Percentiles rank a stretch among this genome's conserved stretches.
These are phyloP conservation scores for Solanum raphanifolium DNA, from an alignment of 257 asterid species.

Conservation along the genomic window DNA sequence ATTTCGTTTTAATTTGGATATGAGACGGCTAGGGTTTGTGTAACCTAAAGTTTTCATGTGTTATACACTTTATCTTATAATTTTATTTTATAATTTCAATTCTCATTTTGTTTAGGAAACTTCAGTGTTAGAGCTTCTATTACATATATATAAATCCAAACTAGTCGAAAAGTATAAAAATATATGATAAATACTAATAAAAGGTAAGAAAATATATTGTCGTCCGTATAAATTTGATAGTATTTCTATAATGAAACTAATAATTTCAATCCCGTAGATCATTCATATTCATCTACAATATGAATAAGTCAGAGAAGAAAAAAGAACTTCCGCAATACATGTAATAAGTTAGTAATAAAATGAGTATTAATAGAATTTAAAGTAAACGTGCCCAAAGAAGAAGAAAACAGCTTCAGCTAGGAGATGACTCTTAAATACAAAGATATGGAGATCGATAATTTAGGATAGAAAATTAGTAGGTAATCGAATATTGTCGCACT, in stretches of 20 bases:
- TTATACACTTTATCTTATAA: background rate
- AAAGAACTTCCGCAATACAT: no score
- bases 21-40: conserved; percentile 4
- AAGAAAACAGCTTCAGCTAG: background rate
- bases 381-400: background rate
- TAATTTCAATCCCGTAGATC: background rate
- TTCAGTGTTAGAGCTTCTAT: background rate
- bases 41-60: background rate
- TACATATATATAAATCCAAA: background rate
- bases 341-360: no score
- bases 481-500: background rate
- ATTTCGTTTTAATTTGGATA: background rate
- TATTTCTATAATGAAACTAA: background rate
- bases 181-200: background rate
- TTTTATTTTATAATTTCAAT: background rate
- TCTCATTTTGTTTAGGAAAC: background rate
- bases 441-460: background rate
- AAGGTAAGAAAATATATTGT: background rate
- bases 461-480: background rate
- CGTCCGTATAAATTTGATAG: background rate
- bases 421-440: background rate
- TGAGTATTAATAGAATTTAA: no score
- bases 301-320: no score
- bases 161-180: background rate
- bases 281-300: background rate